These are phyloP conservation scores for Tricholoma saponaceum DNA, from an alignment of 768 basidiomycete species.

Conservation along the genomic window DNA sequence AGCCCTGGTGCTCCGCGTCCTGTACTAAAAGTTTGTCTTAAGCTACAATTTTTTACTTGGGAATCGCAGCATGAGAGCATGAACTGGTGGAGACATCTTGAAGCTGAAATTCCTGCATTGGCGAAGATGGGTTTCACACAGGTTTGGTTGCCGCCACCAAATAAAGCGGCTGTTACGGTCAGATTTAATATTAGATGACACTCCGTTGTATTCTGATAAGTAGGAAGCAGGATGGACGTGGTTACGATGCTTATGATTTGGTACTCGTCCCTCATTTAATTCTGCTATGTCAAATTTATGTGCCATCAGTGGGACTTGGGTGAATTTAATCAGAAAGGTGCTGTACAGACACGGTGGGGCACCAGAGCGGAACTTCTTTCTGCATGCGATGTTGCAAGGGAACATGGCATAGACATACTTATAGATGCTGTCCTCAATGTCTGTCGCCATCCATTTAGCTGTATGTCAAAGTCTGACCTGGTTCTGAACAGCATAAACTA, in stretches of 20 bases:
- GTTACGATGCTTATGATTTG: conserved; percentile 85
- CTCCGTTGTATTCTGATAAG: not conserved
- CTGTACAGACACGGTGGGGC: conserved; percentile 79
- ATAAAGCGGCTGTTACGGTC: conserved; percentile 65
- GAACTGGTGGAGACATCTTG: conserved; percentile 83
- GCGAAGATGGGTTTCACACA: conserved; percentile 72
- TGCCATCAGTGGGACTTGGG: conserved; percentile 75
- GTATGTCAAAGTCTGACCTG: conserved; percentile 9
- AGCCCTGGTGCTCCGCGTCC: not conserved
- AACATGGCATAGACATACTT: conserved; percentile 67
- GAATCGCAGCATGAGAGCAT: conserved; percentile 48
- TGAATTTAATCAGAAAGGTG: conserved; percentile 77
- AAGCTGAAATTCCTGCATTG: conserved; percentile 58
- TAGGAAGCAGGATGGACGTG: conserved; percentile 53
- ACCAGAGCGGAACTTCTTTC: conserved; percentile 72
- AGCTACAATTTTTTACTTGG: conserved; percentile 90
- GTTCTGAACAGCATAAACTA: conserved; percentile 61
- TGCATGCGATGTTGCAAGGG: conserved; percentile 65
- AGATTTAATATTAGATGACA: conserved; percentile 1
- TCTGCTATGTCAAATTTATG: not conserved
- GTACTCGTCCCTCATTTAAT: conserved; percentile 33
- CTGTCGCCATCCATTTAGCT: conserved; percentile 11
- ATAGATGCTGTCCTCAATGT: conserved; percentile 92
- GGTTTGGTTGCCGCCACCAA: conserved; percentile 80
- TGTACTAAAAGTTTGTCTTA: conserved; percentile 3